Conservation (phyloP, 331 rosid species). For the Phaseolus coccineus region DNA sequence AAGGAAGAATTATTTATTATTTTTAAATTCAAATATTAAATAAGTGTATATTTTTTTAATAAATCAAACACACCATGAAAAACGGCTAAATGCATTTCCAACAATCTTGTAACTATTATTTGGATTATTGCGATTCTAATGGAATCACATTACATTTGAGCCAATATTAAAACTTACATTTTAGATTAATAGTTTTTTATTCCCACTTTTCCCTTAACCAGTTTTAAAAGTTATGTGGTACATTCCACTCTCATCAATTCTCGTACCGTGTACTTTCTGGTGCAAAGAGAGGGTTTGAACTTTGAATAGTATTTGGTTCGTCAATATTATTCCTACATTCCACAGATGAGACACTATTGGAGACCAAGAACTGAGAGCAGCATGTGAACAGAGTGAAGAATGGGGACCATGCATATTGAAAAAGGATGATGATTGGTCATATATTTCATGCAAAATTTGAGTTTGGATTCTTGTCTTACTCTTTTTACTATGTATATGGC, state of each 20-base stretch:
- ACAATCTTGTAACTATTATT: slow-evolving; percentile 1
- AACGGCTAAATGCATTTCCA: too few species aligned
- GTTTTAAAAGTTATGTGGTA: background rate
- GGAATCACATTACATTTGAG: background rate
- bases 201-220: background rate
- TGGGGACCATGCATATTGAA: slow-evolving; percentile 33
- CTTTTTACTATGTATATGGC: background rate
- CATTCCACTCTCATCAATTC: background rate
- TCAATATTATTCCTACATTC: background rate
- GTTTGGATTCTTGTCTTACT: slow-evolving; percentile 15
- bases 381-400: slow-evolving; percentile 31
- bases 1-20: too few species aligned
- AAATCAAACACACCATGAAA: too few species aligned
- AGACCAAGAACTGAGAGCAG: background rate
- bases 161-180: background rate
- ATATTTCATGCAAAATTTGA: background rate
- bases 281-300: background rate
- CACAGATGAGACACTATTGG: background rate
- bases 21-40: too few species aligned
- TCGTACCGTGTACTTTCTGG: background rate
- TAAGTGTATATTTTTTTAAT: too few species aligned
- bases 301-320: background rate
- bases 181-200: background rate
- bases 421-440: background rate
- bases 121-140: slow-evolving; percentile 4